Evolutionary conservation across 2,329 filamentous ascomycete genomes (phyloP), one percentile per base, ranked within the genome.

Genomic region (Aspergillus vadensis): DNA sequence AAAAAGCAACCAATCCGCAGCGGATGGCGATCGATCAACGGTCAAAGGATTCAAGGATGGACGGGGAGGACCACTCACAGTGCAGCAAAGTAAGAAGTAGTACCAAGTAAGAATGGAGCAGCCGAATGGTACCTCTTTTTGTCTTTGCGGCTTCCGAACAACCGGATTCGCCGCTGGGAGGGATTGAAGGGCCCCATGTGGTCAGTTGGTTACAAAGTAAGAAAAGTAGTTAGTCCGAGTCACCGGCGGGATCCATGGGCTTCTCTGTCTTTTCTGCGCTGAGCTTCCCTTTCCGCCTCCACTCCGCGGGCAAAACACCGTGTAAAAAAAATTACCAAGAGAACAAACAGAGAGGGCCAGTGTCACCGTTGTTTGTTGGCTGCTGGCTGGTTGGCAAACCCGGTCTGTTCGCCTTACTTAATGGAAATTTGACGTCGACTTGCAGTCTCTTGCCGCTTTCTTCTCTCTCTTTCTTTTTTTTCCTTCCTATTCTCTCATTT

Each of bases 361-460:
- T 57, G 23, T 38, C 27, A 30, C 27, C 27, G 27, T 30, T 30
- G 27, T 30, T 30, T 12, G 27, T 12, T 30, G 27, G 27, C 27
- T 30, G 9, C 10, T 30, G 30, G 41, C 32, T 23, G 27, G 25
- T 23, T 15, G 21, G 19, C 47, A 27, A 49, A 17, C 15, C 47
- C 23, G 25, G 47, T 6, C 10, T 27, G 9, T 58, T 52, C 30
- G 32, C 49, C 56, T 44, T 51, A 55, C 57, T 59, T 59, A 58
- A 58, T 52, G 23, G 27, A 58, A 58, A 58, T 36, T 47, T 55
- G 53, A 55, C 53, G 53, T 55, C 53, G 52, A 41, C 43, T 2
- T 54, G 21, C 43, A 32, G 21, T 49, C 23, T 53, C 41, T 21
- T 53, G 14, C 32, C 43, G 7, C 19, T 52, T 25, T 50, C 44